Evolutionary conservation across 441 rosid species (phyloP), one percentile per base, ranked within the genome.

Genomic region (Biscutella laevigata): DNA sequence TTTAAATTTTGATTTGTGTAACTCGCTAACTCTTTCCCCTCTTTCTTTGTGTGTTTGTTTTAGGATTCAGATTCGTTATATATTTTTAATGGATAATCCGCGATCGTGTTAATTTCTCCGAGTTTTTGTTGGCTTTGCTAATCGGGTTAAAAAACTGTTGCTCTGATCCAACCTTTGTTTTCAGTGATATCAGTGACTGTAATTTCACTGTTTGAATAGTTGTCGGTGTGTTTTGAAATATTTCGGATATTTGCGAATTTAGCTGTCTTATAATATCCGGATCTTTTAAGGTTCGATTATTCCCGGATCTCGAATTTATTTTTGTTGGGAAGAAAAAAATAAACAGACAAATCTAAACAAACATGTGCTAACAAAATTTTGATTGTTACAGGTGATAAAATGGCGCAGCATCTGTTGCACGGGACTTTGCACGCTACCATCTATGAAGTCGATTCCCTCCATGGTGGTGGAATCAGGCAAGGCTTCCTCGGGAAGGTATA

Each of bases 351-450:
- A 25, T 6, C 3, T 8, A n/a, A n/a, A 35, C 50, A 9, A 15
- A 43, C 3, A 19, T 26, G 33, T 34, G 13, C 1, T 25, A 0
- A n/a, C 4, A 16, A 4, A 4, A 52, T 9, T 21, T 4, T 45
- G 2, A 13, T 25, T 19, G 12, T 15, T 13, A 21, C 62, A 82
- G 91, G 79, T 71, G 68, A 64, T n/a, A 42, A 61, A 69, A 92
- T 92, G 98, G 87, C 83, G 62, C 84, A 75, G 66, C 78, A 70
- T 53, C 61, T 72, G 67, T 62, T 92, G 40, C 97, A 92, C 46
- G 97, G 98, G 5, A 86, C 83, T 52, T 71, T 92, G 50, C 98
- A 92, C 50, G 96, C 60, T 30, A 86, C 96, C 39, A 69, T 92
- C 82, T 92, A 77, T 61, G 96, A 92, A 61, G 87, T 77, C 34